A percentile compares a stretch with the other conserved stretches of the same genome.
phyloP scores from a whole-genome alignment of 306 rosid species.

The Pterocarpus macrocarpus region DNA sequence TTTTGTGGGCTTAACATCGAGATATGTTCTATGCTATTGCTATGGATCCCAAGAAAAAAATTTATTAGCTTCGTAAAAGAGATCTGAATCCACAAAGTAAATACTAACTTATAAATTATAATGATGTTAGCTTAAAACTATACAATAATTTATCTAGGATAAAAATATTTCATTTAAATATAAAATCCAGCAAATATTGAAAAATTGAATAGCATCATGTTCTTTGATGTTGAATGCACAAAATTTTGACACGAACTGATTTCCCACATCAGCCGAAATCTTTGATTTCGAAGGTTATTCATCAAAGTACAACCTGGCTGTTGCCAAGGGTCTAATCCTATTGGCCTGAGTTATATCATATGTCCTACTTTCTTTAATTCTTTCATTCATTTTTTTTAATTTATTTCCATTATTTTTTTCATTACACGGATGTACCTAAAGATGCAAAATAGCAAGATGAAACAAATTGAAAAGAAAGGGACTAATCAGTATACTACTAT shows the following conservation, averaged over 20 bases:
- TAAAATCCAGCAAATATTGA: not conserved
- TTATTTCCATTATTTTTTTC: not conserved
- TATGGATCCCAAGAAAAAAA: not conserved
- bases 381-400: not conserved
- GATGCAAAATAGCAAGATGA: conserved; percentile 13
- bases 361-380: not conserved
- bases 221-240: not conserved
- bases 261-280: not conserved
- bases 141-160: not conserved
- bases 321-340: too few species aligned
- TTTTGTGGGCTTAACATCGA: not conserved
- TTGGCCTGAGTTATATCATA: not conserved
- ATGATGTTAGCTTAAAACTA: not conserved
- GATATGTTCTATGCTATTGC: not conserved
- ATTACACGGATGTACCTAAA: not conserved
- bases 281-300: too few species aligned
- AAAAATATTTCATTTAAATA: not conserved
- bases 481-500: conserved; percentile 66
- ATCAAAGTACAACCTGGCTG: too few species aligned
- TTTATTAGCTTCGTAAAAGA: not conserved
- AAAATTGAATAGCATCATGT: not conserved
- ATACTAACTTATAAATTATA: not conserved
- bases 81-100: not conserved
- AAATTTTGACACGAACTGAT: not conserved
- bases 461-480: conserved; percentile 34